Base-by-base conservation (phyloP, 2,329 filamentous ascomycete genomes). In the Pestalotiopsis sp. region DNA sequence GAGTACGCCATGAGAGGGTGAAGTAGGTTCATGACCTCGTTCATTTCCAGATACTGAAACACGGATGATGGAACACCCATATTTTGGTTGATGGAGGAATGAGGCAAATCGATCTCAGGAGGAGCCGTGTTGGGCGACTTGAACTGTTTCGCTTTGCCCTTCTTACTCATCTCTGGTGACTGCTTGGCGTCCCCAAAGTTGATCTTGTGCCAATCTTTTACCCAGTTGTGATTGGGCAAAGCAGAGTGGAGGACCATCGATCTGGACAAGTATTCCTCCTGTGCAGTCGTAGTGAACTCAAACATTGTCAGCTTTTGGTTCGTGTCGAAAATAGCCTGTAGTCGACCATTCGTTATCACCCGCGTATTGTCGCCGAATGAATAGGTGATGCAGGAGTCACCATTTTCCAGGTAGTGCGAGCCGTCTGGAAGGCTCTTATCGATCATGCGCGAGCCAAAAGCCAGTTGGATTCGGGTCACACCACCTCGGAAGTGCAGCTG, bases 401-500 rank as follows among this genome's bases (percentile, higher is more conserved):
- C 82, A 75, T 93, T 94, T 73, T 93, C 91, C 24, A 98, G 91
- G 72, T 90, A 90, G 74, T 92, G 89, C 59, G 88, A 89, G 61
- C 91, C 89, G 67, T 86, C 88, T 1, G 86, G 83, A 44, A 92
- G 78, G 10, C 84, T 80, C 64, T 83, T 84, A 70, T 91, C 88
- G 0, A 80, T 80, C 1, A 82, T 84, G 2, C 84, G 84, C 74
- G 89, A 90, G 73, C 97, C 94, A 74, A 97, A 86, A 24, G 94
- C 89, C 76, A 98, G 87, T 77, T 97, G 94, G 73, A 98, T 93
- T 66, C 90, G 93, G 73, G 88, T 91, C 66, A 98, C 90, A 6
- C 94, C 94, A 69, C 93, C 95, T 67, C 91, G 91, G 77, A 96
- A 98, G 74, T 97, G 92, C 0, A 93, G 94, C 74, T 92, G 89